phyloP scores from a whole-genome alignment of 2,329 filamentous ascomycete genomes.

The Thelonectria rubi region DNA sequence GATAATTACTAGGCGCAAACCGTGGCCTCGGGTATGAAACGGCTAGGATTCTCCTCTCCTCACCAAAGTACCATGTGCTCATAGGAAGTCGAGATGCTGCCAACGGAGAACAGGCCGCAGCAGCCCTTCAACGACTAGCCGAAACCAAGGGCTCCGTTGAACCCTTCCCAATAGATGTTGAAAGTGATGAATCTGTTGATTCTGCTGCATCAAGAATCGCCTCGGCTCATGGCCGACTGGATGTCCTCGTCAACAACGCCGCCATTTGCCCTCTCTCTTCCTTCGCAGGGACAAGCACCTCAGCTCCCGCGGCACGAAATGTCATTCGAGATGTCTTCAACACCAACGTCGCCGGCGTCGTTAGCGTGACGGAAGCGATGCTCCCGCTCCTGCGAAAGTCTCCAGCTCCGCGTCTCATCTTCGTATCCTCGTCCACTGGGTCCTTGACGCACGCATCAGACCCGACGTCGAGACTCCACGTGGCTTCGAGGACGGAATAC shows the following conservation, averaged over 20 bases:
- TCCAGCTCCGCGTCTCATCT: slow-evolving; percentile 6
- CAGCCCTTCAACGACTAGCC: not conserved
- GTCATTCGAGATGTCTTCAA: slow-evolving; percentile 1
- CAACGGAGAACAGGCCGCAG: slow-evolving; percentile 10
- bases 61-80: slow-evolving; percentile 4
- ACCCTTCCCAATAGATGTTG: slow-evolving; percentile 4
- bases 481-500: slow-evolving; percentile 16
- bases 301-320: slow-evolving; percentile 1
- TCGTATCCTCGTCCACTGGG: slow-evolving; percentile 18
- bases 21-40: slow-evolving; percentile 12
- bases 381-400: slow-evolving; percentile 15
- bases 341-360: slow-evolving; percentile 9
- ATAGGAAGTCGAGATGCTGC: slow-evolving; percentile 10
- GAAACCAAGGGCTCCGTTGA: slow-evolving; percentile 20
- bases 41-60: slow-evolving; percentile 13
- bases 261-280: slow-evolving; percentile 9
- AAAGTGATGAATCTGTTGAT: slow-evolving; percentile 7
- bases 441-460: slow-evolving; percentile 12
- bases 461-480: slow-evolving; percentile 5
- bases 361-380: slow-evolving; percentile 21
- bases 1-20: slow-evolving; percentile 6
- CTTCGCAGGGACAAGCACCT: slow-evolving; percentile 8
- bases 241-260: slow-evolving; percentile 23
- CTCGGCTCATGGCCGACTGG: not conserved
- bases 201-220: slow-evolving; percentile 7